Conservation (phyloP, 176 grass and related monocot species). For the Stipa capillata region DNA sequence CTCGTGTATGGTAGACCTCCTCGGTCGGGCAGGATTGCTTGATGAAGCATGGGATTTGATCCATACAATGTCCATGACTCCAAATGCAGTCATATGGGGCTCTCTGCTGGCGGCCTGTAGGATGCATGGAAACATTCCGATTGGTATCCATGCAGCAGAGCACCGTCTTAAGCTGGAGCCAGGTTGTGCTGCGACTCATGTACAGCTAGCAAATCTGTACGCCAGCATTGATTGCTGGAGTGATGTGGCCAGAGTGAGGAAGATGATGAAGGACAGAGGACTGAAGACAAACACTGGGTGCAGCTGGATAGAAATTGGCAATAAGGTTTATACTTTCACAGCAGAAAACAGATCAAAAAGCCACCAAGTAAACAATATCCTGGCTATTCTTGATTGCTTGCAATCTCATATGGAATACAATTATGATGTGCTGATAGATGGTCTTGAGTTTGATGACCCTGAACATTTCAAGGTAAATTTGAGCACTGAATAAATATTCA, state of each 20-base stretch:
- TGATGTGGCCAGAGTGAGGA: conserved; percentile 46
- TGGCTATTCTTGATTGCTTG: conserved; percentile 36
- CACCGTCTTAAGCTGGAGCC: conserved; percentile 52
- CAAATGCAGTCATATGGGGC: conserved; percentile 53
- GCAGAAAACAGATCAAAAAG: conserved; percentile 36
- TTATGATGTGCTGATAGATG: conserved; percentile 11
- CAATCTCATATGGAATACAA: conserved; percentile 33
- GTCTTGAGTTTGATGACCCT: conserved; percentile 7
- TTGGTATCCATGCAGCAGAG: conserved; percentile 36
- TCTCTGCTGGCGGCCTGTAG: conserved; percentile 48
- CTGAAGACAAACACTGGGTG: conserved; percentile 43
- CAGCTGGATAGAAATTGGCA: conserved; percentile 55
- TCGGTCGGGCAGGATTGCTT: conserved; percentile 43
- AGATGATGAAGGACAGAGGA: conserved; percentile 36
- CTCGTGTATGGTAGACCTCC: conserved; percentile 61
- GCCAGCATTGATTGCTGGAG: conserved; percentile 36
- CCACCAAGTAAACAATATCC: conserved; percentile 21
- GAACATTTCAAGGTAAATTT: background rate
- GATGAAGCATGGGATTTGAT: conserved; percentile 50
- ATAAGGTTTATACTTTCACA: conserved; percentile 39
- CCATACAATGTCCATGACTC: conserved; percentile 20
- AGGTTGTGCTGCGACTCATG: conserved; percentile 39
- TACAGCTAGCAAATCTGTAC: conserved; percentile 51
- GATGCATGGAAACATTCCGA: conserved; percentile 14
- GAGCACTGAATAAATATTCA: background rate